Conservation (phyloP, 2,329 filamentous ascomycete species). For the Exophiala xenobiotica region DNA sequence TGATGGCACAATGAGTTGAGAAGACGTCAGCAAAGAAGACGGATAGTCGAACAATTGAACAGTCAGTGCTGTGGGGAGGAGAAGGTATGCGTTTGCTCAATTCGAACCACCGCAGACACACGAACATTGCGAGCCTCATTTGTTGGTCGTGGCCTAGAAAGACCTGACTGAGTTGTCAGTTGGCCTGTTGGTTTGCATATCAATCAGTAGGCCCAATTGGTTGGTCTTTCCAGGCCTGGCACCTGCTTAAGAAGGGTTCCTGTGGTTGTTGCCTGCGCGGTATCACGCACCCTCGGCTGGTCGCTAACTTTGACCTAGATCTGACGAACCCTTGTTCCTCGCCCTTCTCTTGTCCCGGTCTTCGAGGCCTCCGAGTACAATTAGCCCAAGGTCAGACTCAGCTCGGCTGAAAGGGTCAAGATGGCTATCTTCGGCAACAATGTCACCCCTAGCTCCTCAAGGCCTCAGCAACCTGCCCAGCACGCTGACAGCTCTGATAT, state of each 20-base stretch:
- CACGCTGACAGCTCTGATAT: conserved; percentile 32
- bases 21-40: background rate
- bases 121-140: background rate
- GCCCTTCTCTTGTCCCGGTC: background rate
- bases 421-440: conserved; percentile 24
- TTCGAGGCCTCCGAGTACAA: too few relatives aligned
- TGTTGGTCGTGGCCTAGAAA: background rate
- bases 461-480: conserved; percentile 21
- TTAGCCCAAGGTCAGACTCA: too few relatives aligned
- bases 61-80: conserved; percentile 6
- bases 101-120: background rate
- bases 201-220: too few relatives aligned
- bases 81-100: conserved; percentile 16
- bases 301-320: conserved; percentile 1
- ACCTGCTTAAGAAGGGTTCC: too few relatives aligned
- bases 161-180: too few relatives aligned
- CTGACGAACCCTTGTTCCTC: background rate
- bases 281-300: background rate
- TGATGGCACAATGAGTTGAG: conserved; percentile 18
- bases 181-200: too few relatives aligned
- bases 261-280: background rate
- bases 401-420: conserved; percentile 8
- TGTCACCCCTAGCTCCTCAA: conserved; percentile 28
- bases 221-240: too few relatives aligned
- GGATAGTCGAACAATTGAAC: background rate